phyloP scores from a whole-genome alignment of 2,329 filamentous ascomycete genomes.

The Clonostachys sp. region DNA sequence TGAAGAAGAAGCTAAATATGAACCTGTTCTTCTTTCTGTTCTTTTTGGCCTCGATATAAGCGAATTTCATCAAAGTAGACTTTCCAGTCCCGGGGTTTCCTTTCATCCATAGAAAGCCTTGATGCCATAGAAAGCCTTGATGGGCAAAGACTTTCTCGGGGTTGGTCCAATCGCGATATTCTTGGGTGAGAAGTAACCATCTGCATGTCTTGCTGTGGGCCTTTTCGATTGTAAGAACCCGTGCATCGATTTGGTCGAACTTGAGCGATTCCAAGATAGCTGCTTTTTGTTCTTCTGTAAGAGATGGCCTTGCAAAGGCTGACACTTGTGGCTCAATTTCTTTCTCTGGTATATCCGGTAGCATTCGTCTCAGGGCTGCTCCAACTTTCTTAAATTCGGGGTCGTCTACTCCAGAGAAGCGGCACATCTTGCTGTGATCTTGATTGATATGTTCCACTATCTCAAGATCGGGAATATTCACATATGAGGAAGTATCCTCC shows the following conservation, averaged over 20 bases:
- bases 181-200: slow-evolving; percentile 6
- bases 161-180: slow-evolving; percentile 7
- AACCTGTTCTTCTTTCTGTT: not conserved
- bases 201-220: slow-evolving; percentile 9
- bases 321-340: no score
- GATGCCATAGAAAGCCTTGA: slow-evolving; percentile 3
- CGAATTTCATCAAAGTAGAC: slow-evolving; percentile 6
- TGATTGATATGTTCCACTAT: no score
- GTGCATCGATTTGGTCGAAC: slow-evolving; percentile 8
- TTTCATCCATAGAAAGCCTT: slow-evolving; percentile 4
- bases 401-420: no score
- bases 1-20: slow-evolving; percentile 41
- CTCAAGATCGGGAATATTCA: no score
- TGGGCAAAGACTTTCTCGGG: not conserved
- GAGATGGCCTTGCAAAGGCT: no score
- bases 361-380: no score
- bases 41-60: not conserved
- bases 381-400: no score
- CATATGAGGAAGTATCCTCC: no score
- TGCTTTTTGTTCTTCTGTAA: no score
- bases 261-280: slow-evolving; percentile 4
- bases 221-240: slow-evolving; percentile 1
- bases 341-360: no score
- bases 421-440: no score
- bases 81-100: slow-evolving; percentile 4